Percentiles rank a stretch among this genome's conserved stretches.
Evolutionary conservation across 768 basidiomycete genomes (phyloP).

Genomic region (Termitomyces sp.): DNA sequence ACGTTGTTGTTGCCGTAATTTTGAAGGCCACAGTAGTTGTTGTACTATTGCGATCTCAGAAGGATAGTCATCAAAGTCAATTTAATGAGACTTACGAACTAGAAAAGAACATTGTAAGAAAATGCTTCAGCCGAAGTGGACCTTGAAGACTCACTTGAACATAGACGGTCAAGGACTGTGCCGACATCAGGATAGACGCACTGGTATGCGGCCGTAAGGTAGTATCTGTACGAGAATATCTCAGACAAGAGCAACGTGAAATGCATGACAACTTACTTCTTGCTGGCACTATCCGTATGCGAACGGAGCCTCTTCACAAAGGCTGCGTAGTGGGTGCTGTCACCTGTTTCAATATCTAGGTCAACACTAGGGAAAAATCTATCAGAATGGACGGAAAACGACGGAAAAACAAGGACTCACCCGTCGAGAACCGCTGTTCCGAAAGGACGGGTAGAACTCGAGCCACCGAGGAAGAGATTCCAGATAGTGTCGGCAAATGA

Average conservation of each 20-base stretch:
- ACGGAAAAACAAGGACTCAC: slow-evolving; percentile 24
- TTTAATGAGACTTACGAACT: slow-evolving; percentile 9
- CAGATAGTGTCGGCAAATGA: slow-evolving; percentile 57
- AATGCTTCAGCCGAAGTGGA: not conserved
- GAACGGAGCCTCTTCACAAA: slow-evolving; percentile 44
- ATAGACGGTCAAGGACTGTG: slow-evolving; percentile 52
- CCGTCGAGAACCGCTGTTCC: slow-evolving; percentile 63
- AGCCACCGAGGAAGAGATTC: slow-evolving; percentile 64
- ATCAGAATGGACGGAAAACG: not conserved
- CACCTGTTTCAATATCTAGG: slow-evolving; percentile 62
- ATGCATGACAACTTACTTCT: slow-evolving; percentile 29
- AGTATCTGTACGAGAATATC: slow-evolving; percentile 34
- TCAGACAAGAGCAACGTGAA: not conserved
- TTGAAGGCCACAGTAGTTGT: slow-evolving; percentile 25
- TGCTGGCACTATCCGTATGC: slow-evolving; percentile 40
- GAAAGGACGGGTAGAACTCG: slow-evolving; percentile 54
- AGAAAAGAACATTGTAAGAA: not conserved
- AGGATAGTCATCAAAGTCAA: not conserved
- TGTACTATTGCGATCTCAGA: slow-evolving; percentile 6
- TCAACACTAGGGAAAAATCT: slow-evolving; percentile 35
- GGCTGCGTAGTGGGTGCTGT: slow-evolving; percentile 36
- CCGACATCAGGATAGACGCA: slow-evolving; percentile 63
- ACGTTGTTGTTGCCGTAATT: slow-evolving; percentile 37
- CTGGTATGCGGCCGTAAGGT: slow-evolving; percentile 49
- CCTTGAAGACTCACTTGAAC: slow-evolving; percentile 50